A percentile compares a stretch with the other conserved stretches of the same genome.
Conservation (phyloP, 208 protist species). For the Leishmania turanica region DNA sequence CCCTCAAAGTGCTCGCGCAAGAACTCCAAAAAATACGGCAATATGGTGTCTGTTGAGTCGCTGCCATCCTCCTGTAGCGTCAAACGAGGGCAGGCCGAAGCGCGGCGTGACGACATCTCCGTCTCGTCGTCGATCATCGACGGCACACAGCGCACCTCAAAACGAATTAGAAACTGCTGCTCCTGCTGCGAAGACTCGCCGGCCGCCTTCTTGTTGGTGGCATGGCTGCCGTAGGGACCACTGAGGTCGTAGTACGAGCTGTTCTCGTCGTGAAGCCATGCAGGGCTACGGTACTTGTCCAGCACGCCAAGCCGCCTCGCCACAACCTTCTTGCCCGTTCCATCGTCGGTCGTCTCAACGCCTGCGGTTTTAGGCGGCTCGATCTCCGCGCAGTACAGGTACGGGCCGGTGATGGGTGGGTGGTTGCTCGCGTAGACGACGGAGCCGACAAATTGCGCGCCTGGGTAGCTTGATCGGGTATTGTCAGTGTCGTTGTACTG, state of each 20-base stretch:
- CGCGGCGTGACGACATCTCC: constrained; percentile 17
- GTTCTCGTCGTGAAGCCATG: constrained; percentile 31
- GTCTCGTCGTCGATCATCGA: constrained; percentile 4
- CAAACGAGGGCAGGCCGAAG: constrained; percentile 20
- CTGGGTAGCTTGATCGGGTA: constrained; percentile 74
- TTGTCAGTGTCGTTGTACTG: constrained; percentile 89
- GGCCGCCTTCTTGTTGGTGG: neutral
- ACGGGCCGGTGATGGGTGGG: constrained; percentile 50
- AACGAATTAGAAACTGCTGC: constrained; percentile 39
- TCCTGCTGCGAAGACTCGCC: neutral
- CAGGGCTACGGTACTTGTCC: constrained; percentile 35
- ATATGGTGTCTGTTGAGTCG: constrained; percentile 49
- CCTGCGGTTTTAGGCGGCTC: constrained; percentile 25
- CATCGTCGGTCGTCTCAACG: neutral
- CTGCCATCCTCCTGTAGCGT: constrained; percentile 21
- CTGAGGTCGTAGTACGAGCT: constrained; percentile 26
- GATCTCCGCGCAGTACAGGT: constrained; percentile 31
- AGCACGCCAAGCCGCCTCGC: neutral
- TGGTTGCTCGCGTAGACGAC: constrained; percentile 74
- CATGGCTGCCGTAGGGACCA: neutral
- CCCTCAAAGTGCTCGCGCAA: constrained; percentile 69
- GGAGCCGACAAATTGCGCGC: constrained; percentile 69
- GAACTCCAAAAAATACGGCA: constrained; percentile 76
- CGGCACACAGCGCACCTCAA: constrained; percentile 70
- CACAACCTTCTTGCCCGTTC: neutral